These are phyloP conservation scores for Achaetomiella virescens DNA, from an alignment of 495 filamentous ascomycete species.

Conservation along the genomic window DNA sequence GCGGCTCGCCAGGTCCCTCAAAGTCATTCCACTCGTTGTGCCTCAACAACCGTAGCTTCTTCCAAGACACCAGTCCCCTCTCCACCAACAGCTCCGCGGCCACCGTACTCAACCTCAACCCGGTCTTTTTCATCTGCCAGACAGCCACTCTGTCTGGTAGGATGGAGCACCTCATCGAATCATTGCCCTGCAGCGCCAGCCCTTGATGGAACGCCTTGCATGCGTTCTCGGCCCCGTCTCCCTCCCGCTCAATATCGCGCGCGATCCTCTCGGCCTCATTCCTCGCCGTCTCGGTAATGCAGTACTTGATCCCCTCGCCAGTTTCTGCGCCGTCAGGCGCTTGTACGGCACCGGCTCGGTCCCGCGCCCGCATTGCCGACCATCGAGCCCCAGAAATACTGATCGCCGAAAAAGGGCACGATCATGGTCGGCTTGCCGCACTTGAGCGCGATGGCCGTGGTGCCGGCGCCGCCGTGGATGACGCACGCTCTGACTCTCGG, in stretches of 20 bases:
- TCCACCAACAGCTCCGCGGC: constrained; percentile 61
- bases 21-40: constrained; percentile 77
- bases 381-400: constrained; percentile 80
- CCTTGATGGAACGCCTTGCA: constrained; percentile 64
- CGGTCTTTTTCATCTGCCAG: constrained; percentile 58
- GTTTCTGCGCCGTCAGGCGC: constrained; percentile 52
- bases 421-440: constrained; percentile 60
- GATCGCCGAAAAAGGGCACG: constrained; percentile 66
- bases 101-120: constrained; percentile 54
- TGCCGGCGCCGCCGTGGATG: constrained; percentile 62
- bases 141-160: constrained; percentile 58
- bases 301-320: constrained; percentile 64
- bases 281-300: constrained; percentile 52
- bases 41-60: constrained; percentile 57
- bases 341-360: constrained; percentile 68
- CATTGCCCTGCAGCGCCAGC: constrained; percentile 48
- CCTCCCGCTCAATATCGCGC: constrained; percentile 57
- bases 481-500: constrained; percentile 53
- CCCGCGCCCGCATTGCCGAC: constrained; percentile 61
- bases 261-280: constrained; percentile 55
- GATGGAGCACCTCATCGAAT: constrained; percentile 63
- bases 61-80: constrained; percentile 53
- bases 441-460: constrained; percentile 59
- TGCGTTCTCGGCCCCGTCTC: constrained; percentile 66
- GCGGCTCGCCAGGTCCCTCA: constrained; percentile 67